phyloP scores from a whole-genome alignment of 2,329 filamentous ascomycete species.

The Beauveria sp. region DNA sequence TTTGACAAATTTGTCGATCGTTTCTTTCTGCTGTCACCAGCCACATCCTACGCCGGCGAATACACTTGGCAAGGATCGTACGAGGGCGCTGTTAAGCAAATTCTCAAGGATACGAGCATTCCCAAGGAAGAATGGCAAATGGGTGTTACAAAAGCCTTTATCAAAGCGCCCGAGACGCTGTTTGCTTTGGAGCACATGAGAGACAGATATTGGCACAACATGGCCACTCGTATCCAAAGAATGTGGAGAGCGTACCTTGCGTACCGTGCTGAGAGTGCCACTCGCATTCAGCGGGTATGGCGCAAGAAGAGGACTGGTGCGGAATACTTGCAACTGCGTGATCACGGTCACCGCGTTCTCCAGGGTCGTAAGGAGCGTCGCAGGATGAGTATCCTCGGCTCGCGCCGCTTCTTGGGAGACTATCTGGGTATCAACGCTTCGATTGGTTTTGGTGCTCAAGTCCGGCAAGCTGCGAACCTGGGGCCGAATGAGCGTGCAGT shows the following conservation, averaged over 20 bases:
- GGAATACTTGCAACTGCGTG: constrained; percentile 80
- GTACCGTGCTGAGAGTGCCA: constrained; percentile 87
- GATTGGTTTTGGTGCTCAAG: constrained; percentile 70
- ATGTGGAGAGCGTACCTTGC: constrained; percentile 95
- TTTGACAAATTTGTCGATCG: constrained; percentile 98
- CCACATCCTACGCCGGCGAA: constrained; percentile 92
- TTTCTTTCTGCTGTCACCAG: constrained; percentile 90
- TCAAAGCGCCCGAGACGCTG: constrained; percentile 94
- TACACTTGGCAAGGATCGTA: constrained; percentile 92
- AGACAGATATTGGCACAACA: constrained; percentile 98
- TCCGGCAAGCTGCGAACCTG: constrained; percentile 68
- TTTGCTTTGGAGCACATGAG: constrained; percentile 97
- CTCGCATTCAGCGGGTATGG: constrained; percentile 92
- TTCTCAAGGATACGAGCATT: constrained; percentile 93
- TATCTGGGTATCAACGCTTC: constrained; percentile 83
- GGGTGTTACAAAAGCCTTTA: constrained; percentile 93
- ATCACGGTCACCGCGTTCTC: constrained; percentile 77
- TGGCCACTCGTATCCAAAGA: constrained; percentile 94
- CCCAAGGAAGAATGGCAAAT: constrained; percentile 94
- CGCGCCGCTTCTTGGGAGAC: constrained; percentile 86
- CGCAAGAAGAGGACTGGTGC: constrained; percentile 84
- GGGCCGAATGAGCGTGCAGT: constrained; percentile 64
- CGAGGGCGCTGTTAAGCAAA: constrained; percentile 81
- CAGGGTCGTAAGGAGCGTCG: constrained; percentile 83
- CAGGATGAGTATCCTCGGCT: constrained; percentile 84